These are phyloP conservation scores for Salvia hispanica DNA, from an alignment of 257 asterid species.

Conservation along the genomic window DNA sequence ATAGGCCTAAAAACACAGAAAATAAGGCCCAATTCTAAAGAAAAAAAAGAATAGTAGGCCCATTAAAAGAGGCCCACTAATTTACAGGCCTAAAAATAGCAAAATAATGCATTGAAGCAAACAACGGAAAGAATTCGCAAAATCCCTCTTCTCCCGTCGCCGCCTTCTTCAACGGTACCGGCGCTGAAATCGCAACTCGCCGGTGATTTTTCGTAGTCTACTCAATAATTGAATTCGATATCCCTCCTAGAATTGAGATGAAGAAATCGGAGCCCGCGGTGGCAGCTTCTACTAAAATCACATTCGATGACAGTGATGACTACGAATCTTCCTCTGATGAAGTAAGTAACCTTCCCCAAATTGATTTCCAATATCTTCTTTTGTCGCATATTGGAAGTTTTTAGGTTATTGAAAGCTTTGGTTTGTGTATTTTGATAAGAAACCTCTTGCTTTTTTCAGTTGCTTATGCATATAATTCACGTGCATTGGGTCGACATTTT, in stretches of 20 bases:
- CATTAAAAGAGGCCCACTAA: no score
- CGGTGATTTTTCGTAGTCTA: background rate
- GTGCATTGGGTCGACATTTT: background rate
- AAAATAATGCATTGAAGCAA: no score
- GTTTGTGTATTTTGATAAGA: background rate
- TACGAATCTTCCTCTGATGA: slow-evolving; percentile 52
- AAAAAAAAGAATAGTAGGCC: no score
- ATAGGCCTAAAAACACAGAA: no score
- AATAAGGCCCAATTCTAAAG: no score
- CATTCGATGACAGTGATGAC: slow-evolving; percentile 51
- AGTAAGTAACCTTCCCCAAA: slow-evolving; percentile 40
- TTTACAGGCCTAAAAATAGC: no score
- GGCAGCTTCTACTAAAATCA: slow-evolving; percentile 54
- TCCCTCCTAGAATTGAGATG: slow-evolving; percentile 28
- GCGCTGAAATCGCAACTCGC: background rate
- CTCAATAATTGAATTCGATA: background rate
- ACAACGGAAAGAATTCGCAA: background rate
- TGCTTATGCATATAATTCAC: background rate
- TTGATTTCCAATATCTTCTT: background rate
- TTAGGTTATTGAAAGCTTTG: background rate
- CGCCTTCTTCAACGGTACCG: background rate
- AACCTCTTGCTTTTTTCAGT: background rate
- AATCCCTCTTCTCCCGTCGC: background rate
- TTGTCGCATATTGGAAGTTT: background rate
- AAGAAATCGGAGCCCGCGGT: slow-evolving; percentile 37